Conservation (phyloP, 129 eudicot species). For the Lactuca sativa region DNA sequence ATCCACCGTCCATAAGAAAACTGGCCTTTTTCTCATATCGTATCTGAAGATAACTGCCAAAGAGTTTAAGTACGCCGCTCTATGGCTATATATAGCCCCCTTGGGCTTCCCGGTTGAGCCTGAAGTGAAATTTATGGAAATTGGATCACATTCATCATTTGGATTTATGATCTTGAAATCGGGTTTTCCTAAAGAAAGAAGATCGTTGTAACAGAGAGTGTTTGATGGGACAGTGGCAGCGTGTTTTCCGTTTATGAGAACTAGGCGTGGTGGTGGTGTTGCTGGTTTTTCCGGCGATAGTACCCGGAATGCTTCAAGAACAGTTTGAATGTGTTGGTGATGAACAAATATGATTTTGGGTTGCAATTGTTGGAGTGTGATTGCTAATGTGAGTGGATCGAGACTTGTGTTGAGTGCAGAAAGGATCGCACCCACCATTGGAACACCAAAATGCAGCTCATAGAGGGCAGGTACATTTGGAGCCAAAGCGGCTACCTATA, state of each 20-base stretch:
- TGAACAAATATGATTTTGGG: conserved; percentile 52
- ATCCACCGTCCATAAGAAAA: conserved; percentile 70
- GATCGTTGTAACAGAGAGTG: conserved; percentile 34
- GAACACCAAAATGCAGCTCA: conserved; percentile 75
- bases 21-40: conserved; percentile 42
- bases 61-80: conserved; percentile 62
- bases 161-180: conserved; percentile 48
- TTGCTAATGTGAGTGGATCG: conserved; percentile 42
- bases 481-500: conserved; percentile 59
- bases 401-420: conserved; percentile 60
- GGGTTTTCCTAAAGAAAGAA: conserved; percentile 42
- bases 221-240: neutral
- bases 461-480: conserved; percentile 67
- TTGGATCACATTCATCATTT: conserved; percentile 56
- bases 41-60: conserved; percentile 44
- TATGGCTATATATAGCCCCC: conserved; percentile 70
- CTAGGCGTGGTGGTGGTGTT: conserved; percentile 24
- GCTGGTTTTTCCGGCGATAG: neutral
- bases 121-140: conserved; percentile 64
- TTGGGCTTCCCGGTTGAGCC: conserved; percentile 72
- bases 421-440: conserved; percentile 70
- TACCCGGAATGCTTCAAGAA: conserved; percentile 31
- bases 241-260: conserved; percentile 28
- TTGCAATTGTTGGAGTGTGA: conserved; percentile 38
- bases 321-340: conserved; percentile 30